Base-by-base conservation (phyloP, 176 grass and related monocot genomes). In the Microstegium vimineum region DNA sequence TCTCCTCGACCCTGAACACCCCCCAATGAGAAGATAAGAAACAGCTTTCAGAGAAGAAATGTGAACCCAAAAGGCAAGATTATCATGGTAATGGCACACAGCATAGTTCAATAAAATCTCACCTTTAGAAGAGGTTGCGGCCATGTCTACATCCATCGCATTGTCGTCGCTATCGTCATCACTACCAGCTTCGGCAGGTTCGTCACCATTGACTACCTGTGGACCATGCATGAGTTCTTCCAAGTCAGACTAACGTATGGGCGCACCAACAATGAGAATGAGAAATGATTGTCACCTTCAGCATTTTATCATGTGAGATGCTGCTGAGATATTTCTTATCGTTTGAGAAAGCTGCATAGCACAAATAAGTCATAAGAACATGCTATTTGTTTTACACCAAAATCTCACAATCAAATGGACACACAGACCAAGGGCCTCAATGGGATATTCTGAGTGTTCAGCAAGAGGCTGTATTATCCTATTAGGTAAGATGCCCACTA, bases 401-500 rank as follows among this genome's bases (percentile, higher is more conserved):
- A 45, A 12, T 52, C 79, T 41, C 49, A 61, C 23, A 6, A 60
- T 40, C 18, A 56, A 87, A 73, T 32, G 37, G 73, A 42, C 5
- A 18, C 57, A 90, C 73, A 32, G 90, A 95, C 96, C 96, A 33
- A 99, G 80, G 54, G 90, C 84, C 62, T 99, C 96, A 14, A 95
- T 91, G 51, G 96, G 93, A 92, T 91, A 95, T 67, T 99, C 93
- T 81, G 96, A 95, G 85, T 99, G 96, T 70, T 95, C 93, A 4
- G 93, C 96, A 70, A 99, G 83, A 79, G 93, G 96, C 51, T 91
- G 92, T 66, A 93, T 91, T 82, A 99, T 95, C 88, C 82, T 93
- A 57, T 99, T 95, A 40, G 89, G 96, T 78, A 98, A 83, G 70
- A 95, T 93, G 16, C 90, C 89, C 67, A 95, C 93, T 79, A 98